Conservation (phyloP, 2,329 filamentous ascomycete species). For the Fusarium incarnatum region DNA sequence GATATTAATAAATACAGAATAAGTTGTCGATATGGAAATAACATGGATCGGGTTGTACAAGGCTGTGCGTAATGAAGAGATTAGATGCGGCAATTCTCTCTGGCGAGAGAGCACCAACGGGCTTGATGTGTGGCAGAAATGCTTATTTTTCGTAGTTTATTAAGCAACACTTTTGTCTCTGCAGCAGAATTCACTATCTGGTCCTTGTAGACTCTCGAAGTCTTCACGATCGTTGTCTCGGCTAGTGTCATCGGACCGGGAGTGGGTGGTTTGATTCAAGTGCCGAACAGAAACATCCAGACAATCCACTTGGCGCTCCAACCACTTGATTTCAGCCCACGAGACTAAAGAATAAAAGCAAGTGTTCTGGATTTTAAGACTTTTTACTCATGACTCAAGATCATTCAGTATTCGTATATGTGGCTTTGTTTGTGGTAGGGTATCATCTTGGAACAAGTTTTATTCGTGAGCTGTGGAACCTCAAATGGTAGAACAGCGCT, state of each 20-base stretch:
- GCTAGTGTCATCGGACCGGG: not conserved
- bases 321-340: not conserved
- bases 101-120: too few species aligned
- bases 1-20: not conserved
- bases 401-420: not conserved
- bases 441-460: not conserved
- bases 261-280: not conserved
- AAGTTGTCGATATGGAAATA: not conserved
- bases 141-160: too few species aligned
- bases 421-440: not conserved
- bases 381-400: not conserved
- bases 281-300: not conserved
- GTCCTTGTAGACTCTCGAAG: too few species aligned
- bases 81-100: too few species aligned
- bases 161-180: too few species aligned
- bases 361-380: not conserved
- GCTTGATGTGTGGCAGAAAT: too few species aligned
- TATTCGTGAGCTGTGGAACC: not conserved
- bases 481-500: too few species aligned
- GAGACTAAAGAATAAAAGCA: not conserved
- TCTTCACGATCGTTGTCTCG: not conserved
- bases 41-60: not conserved
- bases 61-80: not conserved
- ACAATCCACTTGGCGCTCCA: not conserved
- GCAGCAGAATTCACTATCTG: too few species aligned